Evolutionary conservation across 2,329 filamentous ascomycete genomes (phyloP), one percentile per base, ranked within the genome.

Genomic region (Aureobasidium subglaciale): DNA sequence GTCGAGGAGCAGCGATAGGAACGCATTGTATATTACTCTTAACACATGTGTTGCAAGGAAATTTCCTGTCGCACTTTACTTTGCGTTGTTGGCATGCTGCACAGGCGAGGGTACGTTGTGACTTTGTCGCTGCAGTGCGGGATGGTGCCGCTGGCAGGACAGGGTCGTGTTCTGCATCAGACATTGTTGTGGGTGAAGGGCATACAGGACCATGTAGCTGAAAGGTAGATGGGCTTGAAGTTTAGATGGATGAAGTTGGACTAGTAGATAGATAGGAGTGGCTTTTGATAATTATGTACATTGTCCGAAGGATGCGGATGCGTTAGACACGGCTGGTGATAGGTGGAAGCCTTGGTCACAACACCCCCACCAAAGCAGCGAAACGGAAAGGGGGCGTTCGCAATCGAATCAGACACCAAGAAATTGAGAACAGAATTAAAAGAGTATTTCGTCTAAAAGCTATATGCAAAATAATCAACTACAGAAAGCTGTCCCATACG

Each of bases 21-120:
- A 77, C 63, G 60, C 66, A 90, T 61, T 87, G 79, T 29, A 78
- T 78, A 20, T 76, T 71, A 52, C 80, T 78, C 68, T 80, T 85
- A 65, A 82, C 73, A 65, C 86, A 89, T 69, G 86, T 85, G 63
- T 79, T 75, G 65, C 87, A 90, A 15, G 86, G 86, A 68, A 84
- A 84, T 62, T 78, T 81, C 69, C 85, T 86, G 68, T 62, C 58
- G 69, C 87, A 90, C 58, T 84, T 84, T 38, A 90, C 79, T 68
- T 90, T 90, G 59, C 86, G 82, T 67, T 87, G 85, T 66, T 90
- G 86, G 65, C 88, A 92, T 18, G 84, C 76, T 13, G 88, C 77
- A 64, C 88, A 92, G 34, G 80, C 73, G 20, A 53, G 49, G 11
- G 29, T 16, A 4, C 49, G 49, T 18, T 32, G 49, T 16, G 49